Evolutionary conservation across 1,284 basidiomycete species (phyloP).

Genomic region (Stereum hirsutum): DNA sequence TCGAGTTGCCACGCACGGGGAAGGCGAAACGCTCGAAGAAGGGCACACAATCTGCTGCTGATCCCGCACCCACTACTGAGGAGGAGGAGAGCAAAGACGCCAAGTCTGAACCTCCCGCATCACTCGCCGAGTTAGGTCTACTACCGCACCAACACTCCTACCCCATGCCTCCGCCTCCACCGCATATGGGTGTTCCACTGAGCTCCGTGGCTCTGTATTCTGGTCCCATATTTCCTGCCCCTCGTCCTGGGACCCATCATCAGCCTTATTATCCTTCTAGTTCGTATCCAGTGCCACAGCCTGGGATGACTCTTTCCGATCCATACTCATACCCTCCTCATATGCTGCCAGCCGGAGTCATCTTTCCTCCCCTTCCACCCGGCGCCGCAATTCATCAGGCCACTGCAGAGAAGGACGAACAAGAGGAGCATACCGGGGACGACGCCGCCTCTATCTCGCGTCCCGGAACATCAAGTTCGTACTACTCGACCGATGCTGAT

Average conservation of each 20-base stretch:
- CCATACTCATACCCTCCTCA: slow-evolving; percentile 29
- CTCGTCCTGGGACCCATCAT: slow-evolving; percentile 51
- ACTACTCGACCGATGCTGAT: too few relatives aligned
- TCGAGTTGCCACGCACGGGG: slow-evolving; percentile 18
- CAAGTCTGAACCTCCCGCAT: slow-evolving; percentile 4
- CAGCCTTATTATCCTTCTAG: slow-evolving; percentile 65
- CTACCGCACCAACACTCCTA: too few relatives aligned
- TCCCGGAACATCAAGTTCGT: slow-evolving; percentile 14
- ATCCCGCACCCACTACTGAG: too few relatives aligned
- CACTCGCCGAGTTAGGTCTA: slow-evolving; percentile 11
- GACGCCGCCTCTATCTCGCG: slow-evolving; percentile 23
- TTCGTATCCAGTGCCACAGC: too few relatives aligned
- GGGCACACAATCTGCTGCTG: too few relatives aligned
- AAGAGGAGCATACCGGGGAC: slow-evolving; percentile 15
- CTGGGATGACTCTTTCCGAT: too few relatives aligned
- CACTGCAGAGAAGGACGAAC: slow-evolving; percentile 10
- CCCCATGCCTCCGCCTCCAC: slow-evolving; percentile 9
- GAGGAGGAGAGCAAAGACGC: too few relatives aligned
- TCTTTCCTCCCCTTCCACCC: slow-evolving; percentile 62
- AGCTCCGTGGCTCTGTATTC: slow-evolving; percentile 22
- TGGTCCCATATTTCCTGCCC: slow-evolving; percentile 44
- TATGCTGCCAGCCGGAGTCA: slow-evolving; percentile 44
- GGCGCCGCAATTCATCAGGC: slow-evolving; percentile 31
- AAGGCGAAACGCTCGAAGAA: slow-evolving; percentile 43
- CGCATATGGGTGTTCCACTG: slow-evolving; percentile 15